These are phyloP conservation scores for Neonectria coccinea DNA, from an alignment of 2,329 filamentous ascomycete species.

Conservation along the genomic window DNA sequence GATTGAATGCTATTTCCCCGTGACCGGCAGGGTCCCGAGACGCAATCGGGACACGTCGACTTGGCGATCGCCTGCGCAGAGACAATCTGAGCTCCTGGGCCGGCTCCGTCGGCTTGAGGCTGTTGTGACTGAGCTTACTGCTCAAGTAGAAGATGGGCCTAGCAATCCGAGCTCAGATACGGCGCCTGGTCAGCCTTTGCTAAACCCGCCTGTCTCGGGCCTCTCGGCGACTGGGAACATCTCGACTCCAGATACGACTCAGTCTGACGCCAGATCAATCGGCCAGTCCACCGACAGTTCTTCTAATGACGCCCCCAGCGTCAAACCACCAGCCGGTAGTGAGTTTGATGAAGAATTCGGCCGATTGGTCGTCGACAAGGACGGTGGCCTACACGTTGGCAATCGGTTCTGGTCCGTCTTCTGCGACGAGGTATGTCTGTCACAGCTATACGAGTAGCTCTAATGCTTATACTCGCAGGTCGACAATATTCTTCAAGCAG, in stretches of 20 bases:
- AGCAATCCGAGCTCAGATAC: not conserved
- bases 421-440: slow-evolving; percentile 43
- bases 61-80: slow-evolving; percentile 42
- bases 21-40: slow-evolving; percentile 47
- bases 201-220: not conserved
- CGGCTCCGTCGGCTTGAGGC: slow-evolving; percentile 47
- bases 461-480: slow-evolving; percentile 34
- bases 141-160: slow-evolving; percentile 46
- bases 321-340: slow-evolving; percentile 18
- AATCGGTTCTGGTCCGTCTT: slow-evolving; percentile 51
- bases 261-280: slow-evolving; percentile 15
- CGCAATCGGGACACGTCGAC: slow-evolving; percentile 37
- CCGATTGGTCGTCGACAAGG: slow-evolving; percentile 42
- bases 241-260: slow-evolving; percentile 19
- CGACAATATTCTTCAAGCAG: slow-evolving; percentile 47
- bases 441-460: not conserved
- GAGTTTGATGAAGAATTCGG: slow-evolving; percentile 49
- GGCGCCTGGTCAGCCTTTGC: not conserved
- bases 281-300: slow-evolving; percentile 27
- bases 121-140: slow-evolving; percentile 48
- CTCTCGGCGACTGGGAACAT: not conserved
- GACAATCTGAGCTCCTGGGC: slow-evolving; percentile 47
- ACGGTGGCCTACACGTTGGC: slow-evolving; percentile 44
- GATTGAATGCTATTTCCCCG: slow-evolving; percentile 49
- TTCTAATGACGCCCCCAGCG: slow-evolving; percentile 16